These are phyloP conservation scores for Tephrocybe sp. DNA, from an alignment of 768 basidiomycete genomes.

Conservation along the genomic window DNA sequence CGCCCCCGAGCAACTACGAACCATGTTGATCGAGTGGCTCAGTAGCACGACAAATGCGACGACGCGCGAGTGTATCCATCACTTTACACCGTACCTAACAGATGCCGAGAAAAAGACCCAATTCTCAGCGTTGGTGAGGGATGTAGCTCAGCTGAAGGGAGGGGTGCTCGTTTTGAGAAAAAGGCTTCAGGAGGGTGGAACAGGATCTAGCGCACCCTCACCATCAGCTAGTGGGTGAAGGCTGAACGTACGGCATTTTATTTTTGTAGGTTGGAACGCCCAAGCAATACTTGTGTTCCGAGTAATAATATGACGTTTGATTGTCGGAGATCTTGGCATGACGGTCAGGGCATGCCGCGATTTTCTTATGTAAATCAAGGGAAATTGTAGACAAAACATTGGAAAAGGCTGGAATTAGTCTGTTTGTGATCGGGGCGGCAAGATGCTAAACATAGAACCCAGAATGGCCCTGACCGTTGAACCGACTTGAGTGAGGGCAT, in stretches of 20 bases:
- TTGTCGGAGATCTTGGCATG: no score
- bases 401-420: no score
- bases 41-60: slow-evolving; percentile 64
- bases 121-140: slow-evolving; percentile 79
- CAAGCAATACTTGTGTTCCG: no score
- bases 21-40: slow-evolving; percentile 74
- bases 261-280: no score
- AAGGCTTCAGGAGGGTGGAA: slow-evolving; percentile 27
- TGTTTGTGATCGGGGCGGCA: no score
- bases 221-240: slow-evolving; percentile 15
- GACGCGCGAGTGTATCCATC: slow-evolving; percentile 76
- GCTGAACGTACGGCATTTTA: no score
- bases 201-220: slow-evolving; percentile 30
- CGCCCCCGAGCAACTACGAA: slow-evolving; percentile 59
- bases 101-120: slow-evolving; percentile 66
- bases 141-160: slow-evolving; percentile 70
- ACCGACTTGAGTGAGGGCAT: background rate
- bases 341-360: no score
- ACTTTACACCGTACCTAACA: slow-evolving; percentile 74
- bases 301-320: no score
- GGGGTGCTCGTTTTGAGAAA: slow-evolving; percentile 59
- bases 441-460: background rate
- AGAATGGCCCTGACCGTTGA: no score
- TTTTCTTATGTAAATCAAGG: no score
- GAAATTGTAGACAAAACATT: no score